These are phyloP conservation scores for Trypanosoma platydactyli DNA, from an alignment of 208 protist species.

Conservation along the genomic window DNA sequence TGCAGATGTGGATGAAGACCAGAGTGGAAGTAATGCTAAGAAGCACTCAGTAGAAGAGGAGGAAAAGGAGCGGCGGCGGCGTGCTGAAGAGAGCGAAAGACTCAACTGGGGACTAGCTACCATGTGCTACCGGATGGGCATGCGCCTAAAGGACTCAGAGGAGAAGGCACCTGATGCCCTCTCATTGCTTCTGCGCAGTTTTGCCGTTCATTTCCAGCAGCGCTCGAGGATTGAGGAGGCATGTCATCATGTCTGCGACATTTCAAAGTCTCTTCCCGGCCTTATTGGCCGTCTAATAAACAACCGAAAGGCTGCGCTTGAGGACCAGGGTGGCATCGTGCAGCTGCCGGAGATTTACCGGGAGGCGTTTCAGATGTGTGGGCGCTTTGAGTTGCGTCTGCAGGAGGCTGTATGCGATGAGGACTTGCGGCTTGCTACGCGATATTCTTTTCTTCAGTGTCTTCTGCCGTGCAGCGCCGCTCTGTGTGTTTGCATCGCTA, in stretches of 20 bases:
- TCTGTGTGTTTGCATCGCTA: constrained; percentile 61
- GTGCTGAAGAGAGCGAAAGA: constrained; percentile 27
- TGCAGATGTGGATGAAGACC: constrained; percentile 16
- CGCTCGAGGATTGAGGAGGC: constrained; percentile 27
- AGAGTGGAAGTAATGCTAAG: background rate
- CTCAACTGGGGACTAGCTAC: constrained; percentile 61
- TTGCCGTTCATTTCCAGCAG: constrained; percentile 50
- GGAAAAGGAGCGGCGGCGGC: background rate
- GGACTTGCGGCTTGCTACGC: constrained; percentile 6
- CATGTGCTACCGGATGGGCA: constrained; percentile 73
- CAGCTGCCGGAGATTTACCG: constrained; percentile 38
- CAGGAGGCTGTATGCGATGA: constrained; percentile 37
- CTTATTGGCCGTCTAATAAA: constrained; percentile 43
- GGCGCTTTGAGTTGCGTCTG: constrained; percentile 57
- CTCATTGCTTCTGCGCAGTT: constrained; percentile 55
- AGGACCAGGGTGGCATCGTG: constrained; percentile 21
- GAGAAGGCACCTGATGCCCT: constrained; percentile 48
- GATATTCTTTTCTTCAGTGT: constrained; percentile 40
- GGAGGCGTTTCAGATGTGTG: constrained; percentile 60
- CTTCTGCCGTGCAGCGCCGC: constrained; percentile 66
- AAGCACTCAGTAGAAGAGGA: background rate
- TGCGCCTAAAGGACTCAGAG: constrained; percentile 49
- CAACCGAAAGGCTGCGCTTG: constrained; percentile 13
- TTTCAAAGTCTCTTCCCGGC: constrained; percentile 47
- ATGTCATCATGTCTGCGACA: constrained; percentile 28